Evolutionary conservation across 345 rosid genomes (phyloP), one percentile per base, ranked within the genome.

Genomic region (Linum usitatissimum): DNA sequence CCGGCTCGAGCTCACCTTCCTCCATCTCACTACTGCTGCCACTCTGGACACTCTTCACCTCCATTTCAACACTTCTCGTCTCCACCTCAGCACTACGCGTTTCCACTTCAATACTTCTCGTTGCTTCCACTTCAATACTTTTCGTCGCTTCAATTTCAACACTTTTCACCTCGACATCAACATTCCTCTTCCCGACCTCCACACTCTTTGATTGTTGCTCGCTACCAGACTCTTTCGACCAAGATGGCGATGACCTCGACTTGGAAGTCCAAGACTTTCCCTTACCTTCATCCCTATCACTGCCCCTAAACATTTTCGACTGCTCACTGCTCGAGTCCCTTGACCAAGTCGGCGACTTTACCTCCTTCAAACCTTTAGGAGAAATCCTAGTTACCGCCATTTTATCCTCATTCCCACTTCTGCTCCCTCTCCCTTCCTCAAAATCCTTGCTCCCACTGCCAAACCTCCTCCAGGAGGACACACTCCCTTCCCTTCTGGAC

Each of bases 1-100:
- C 94, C 14, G 95, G 98, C 73, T 89, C 91, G 23, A 93, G 84
- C 79, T 93, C 97, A 23, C 99, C 99, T 86, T 93, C 97, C 80
- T 93, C 99, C 96, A 87, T 93, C 76, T 93, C 99, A 70, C 99
- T 89, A 42, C 80, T 76, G 62, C 83, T 72, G 42, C 85, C 80
- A 68, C 79, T 73, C 77, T 72, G 77, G 59, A 68, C 72, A 38
- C 30, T 55, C 59, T 53, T 76, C 48, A 68, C 67, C 40, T 72
- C 74, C 34, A 77, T 78, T 15, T 71, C 79, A 62, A 73, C 76
- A 48, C 64, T 75, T 73, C 54, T 76, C 66, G 78, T 82, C 48
- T 64, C 80, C 60, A 75, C 78, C 71, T 74, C 84, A 40, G 78
- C 75, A 67, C 85, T 84, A 67, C 18, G 62, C 53, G 38, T 53